Evolutionary conservation across 352 stramenopile species (phyloP).

Genomic region (Elongisporangium undulatum): DNA sequence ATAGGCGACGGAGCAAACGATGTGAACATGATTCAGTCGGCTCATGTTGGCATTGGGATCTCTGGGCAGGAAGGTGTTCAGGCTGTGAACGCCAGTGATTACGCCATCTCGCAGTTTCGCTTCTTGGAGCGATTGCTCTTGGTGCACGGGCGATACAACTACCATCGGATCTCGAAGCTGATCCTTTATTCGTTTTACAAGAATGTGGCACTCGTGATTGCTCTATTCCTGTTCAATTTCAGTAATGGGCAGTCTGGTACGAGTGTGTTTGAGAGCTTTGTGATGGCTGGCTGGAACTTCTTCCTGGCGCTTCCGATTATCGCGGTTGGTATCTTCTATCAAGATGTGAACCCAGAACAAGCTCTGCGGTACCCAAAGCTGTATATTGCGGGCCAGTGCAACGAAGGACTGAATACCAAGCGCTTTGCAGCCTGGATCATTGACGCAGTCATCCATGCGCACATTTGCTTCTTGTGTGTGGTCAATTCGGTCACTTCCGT

Average conservation of each 20-base stretch:
- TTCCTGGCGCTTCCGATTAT: conserved; percentile 89
- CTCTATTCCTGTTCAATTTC: conserved; percentile 78
- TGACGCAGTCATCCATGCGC: conserved; percentile 59
- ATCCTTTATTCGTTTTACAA: conserved; percentile 90
- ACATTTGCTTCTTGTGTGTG: conserved; percentile 60
- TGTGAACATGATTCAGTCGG: conserved; percentile 94
- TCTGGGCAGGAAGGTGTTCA: conserved; percentile 89
- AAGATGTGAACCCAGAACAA: conserved; percentile 64
- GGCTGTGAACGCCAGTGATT: conserved; percentile 91
- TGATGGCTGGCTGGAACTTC: conserved; percentile 79
- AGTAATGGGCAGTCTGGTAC: conserved; percentile 79
- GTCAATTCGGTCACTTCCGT: conserved; percentile 37
- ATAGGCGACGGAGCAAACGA: conserved; percentile 95
- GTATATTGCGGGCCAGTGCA: conserved; percentile 55
- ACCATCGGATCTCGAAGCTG: conserved; percentile 92
- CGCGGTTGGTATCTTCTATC: conserved; percentile 74
- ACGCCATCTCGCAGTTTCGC: conserved; percentile 91
- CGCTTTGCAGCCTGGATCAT: conserved; percentile 57
- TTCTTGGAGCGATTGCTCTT: conserved; percentile 94
- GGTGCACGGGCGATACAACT: conserved; percentile 97
- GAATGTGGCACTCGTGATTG: conserved; percentile 68
- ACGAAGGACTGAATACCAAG: conserved; percentile 62
- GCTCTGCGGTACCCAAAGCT: conserved; percentile 55
- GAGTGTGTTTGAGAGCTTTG: conserved; percentile 82
- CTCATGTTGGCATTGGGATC: conserved; percentile 93